Evolutionary conservation across 768 basidiomycete genomes (phyloP), one percentile per base, ranked within the genome.

Genomic region (Pleurotus platypus): DNA sequence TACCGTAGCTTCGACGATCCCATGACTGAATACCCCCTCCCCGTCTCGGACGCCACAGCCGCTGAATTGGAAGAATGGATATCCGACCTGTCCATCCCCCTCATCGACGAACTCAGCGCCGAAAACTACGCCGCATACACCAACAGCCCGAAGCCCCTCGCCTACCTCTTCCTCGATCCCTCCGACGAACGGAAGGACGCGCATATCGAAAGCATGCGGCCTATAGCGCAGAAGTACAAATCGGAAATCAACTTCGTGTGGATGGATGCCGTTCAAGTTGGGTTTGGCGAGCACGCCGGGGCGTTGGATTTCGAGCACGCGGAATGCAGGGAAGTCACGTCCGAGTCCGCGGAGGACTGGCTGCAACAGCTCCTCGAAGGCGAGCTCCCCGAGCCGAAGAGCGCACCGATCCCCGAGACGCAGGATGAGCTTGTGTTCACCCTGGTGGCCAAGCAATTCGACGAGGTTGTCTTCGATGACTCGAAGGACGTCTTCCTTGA

Each of bases 1-100:
- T 98, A 96, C 81, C 94, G 97, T 63, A 71, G 71, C 57, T 98
- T 93, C 72, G 97, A 99, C 66, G 94, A 95, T 61, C 91, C 89
- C 62, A 74, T 73, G 59, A 77, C 79, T 42, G 78, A 78, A 57
- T 91, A 86, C 70, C 87, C 90, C 46, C 79, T 85, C 70, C 81
- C 86, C 35, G 67, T 83, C 58, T 72, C 76, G 22, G 82, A 80
- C 16, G 75, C 83, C 49, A 81, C 80, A 18, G 67, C 75, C 57
- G 72, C 83, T 47, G 85, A 91, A 55, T 73, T 98, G 38, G 83
- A 82, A 59, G 78, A 79, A 6, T 98, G 92, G 88, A 74, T 97
- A 60, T 77, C 84, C 67, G 87, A 89, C 55, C 86, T 98, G 68
- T 80, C 94, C 27, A 77, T 97, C 49, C 96, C 97, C 26, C 70